Evolutionary conservation across 192 early-diverging fungal species (phyloP), one percentile per base, ranked within the genome.

Genomic region (Coemansia interrupta): DNA sequence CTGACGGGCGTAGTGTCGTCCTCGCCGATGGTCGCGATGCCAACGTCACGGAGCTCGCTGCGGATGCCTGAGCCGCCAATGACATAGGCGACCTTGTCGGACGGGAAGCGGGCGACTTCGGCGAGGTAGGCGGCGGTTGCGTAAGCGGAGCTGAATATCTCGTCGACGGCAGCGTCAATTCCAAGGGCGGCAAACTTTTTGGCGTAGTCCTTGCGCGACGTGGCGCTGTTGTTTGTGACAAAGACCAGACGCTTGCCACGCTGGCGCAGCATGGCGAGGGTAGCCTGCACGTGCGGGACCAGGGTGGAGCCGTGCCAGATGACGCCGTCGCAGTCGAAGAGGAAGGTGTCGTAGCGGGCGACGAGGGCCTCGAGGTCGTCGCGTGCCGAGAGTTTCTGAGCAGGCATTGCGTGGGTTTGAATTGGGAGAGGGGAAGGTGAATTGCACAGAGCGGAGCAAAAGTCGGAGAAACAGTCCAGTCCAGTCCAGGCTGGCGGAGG

Each of bases 261-360:
- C 62, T 22, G 58, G 50, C 90, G 84, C 29, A 99, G 81, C 52
- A 84, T 66, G n/a, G 81, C 70, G 57, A 99, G 82, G 0, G 90
- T 83, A 23, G 90, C 84, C 18, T 67, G 63, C 2, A 93, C 85
- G 28, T 84, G 83, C 13, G 84, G 78, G 59, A 99, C 68, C 1
- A 86, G 65, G 1, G 82, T 59, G 66, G 75, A 82, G 36, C 90
- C 91, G 47, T 83, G 84, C 96, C 96, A 99, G 41, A 99, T 82
- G 24, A 99, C 96, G 87, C 95, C 96, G 80, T 99, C 96, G 79
- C 93, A 96, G 80, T 99, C 96, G 43, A 99, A 87, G 50, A 99
- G 72, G 60, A 96, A 97, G 14, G 91, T 99, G 68, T 99, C 95
- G 57, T 84, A 87, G 40, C 74, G 73, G 64, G 91, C 89, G 28